These are phyloP conservation scores for Talinum fruticosum DNA, from an alignment of 148 eudicot genomes.

Conservation along the genomic window DNA sequence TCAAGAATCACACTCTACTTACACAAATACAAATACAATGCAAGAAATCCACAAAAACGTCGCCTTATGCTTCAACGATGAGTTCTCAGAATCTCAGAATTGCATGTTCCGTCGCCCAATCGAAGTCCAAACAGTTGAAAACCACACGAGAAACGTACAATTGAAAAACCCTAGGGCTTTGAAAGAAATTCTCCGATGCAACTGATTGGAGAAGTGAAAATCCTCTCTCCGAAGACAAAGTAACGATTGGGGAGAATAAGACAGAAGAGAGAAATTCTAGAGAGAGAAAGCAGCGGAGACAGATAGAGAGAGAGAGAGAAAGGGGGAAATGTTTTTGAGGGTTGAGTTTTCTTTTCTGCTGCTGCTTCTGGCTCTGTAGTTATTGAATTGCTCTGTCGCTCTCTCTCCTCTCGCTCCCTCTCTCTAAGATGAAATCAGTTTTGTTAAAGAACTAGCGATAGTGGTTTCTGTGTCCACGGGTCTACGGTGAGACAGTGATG, in stretches of 20 bases:
- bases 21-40: constrained; percentile 1
- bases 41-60: constrained; percentile 19
- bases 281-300: background rate
- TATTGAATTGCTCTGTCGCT: background rate
- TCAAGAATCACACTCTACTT: background rate
- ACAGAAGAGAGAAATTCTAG: background rate
- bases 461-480: constrained; percentile 3
- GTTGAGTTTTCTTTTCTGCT: constrained; percentile 10
- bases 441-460: background rate
- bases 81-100: constrained; percentile 16
- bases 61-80: background rate
- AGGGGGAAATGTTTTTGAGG: constrained; percentile 20
- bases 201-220: background rate
- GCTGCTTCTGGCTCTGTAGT: background rate
- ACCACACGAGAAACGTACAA: background rate
- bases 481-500: background rate
- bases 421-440: constrained; percentile 1
- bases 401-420: background rate
- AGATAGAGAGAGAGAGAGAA: background rate
- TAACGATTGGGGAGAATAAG: no score
- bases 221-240: background rate
- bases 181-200: constrained; percentile 18
- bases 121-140: constrained; percentile 1
- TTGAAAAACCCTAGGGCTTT: constrained; percentile 27
- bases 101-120: constrained; percentile 12